These are phyloP conservation scores for Eutypa lata DNA, from an alignment of 2,329 filamentous ascomycete species.

Conservation along the genomic window DNA sequence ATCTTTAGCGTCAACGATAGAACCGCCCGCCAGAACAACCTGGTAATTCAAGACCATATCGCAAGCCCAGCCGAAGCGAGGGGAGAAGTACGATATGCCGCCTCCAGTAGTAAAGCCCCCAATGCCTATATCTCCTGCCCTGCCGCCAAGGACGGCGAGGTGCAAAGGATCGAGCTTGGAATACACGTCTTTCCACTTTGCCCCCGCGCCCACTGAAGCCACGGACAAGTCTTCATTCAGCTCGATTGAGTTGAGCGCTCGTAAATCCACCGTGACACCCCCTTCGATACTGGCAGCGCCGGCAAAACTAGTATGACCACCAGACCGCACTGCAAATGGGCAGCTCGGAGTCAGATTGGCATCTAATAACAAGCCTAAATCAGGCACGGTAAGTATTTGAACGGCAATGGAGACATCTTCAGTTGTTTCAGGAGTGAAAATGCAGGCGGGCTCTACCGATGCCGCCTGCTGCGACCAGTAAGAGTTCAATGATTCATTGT, in stretches of 20 bases:
- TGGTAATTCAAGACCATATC: constrained; percentile 44
- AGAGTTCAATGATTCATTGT: neutral
- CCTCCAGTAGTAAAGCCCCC: constrained; percentile 44
- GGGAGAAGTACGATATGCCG: constrained; percentile 47
- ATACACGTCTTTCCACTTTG: neutral
- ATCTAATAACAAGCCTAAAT: too few species aligned
- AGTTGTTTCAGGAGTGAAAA: neutral
- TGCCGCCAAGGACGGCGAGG: constrained; percentile 35
- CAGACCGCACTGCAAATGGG: neutral
- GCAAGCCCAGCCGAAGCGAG: constrained; percentile 41
- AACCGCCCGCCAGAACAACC: constrained; percentile 45
- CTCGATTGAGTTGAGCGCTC: neutral
- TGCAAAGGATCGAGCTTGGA: neutral
- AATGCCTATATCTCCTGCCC: constrained; percentile 40
- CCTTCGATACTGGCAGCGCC: neutral
- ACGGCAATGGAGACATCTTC: neutral
- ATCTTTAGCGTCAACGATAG: constrained; percentile 28
- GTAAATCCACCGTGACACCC: neutral
- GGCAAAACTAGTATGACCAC: neutral
- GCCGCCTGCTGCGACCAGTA: neutral
- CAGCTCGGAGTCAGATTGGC: neutral
- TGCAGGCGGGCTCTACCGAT: neutral
- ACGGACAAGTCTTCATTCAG: neutral
- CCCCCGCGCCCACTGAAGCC: neutral
- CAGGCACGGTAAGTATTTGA: neutral